Percentiles rank a stretch among this genome's conserved stretches.
Evolutionary conservation across 2,329 filamentous ascomycete species (phyloP).

Genomic region (Sporothrix pseudoabietina): DNA sequence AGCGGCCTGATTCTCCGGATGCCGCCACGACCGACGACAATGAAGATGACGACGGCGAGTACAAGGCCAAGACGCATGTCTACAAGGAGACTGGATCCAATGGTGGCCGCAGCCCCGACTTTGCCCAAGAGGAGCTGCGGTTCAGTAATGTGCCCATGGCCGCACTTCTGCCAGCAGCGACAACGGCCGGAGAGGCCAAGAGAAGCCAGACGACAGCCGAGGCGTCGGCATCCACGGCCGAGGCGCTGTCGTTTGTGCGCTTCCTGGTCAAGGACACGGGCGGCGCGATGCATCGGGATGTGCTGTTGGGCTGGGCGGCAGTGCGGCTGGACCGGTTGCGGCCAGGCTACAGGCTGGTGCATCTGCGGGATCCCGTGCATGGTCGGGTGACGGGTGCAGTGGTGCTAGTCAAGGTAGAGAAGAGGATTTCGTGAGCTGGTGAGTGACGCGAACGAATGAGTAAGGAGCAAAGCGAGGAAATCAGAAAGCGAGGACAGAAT

Average conservation of each 20-base stretch:
- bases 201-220: conserved; percentile 37
- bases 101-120: conserved; percentile 65
- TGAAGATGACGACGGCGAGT: conserved; percentile 58
- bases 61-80: conserved; percentile 53
- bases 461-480: neutral
- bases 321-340: conserved; percentile 79
- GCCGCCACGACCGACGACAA: conserved; percentile 43
- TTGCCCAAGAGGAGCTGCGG: conserved; percentile 57
- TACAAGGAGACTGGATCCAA: conserved; percentile 36
- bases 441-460: neutral
- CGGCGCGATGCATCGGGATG: conserved; percentile 70
- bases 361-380: conserved; percentile 65
- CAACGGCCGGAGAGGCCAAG: conserved; percentile 59
- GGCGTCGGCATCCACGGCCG: conserved; percentile 58
- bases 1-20: neutral
- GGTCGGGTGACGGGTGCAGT: conserved; percentile 68
- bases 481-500: no score
- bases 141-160: conserved; percentile 57
- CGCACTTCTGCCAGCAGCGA: conserved; percentile 34
- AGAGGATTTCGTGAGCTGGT: conserved; percentile 46
- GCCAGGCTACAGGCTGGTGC: conserved; percentile 75
- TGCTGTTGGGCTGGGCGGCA: conserved; percentile 84
- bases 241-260: conserved; percentile 71
- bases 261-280: conserved; percentile 84
- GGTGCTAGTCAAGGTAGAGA: conserved; percentile 73